Evolutionary conservation across 257 asterid species (phyloP), one percentile per base, ranked within the genome.

Genomic region (Gardenia jasminoides): DNA sequence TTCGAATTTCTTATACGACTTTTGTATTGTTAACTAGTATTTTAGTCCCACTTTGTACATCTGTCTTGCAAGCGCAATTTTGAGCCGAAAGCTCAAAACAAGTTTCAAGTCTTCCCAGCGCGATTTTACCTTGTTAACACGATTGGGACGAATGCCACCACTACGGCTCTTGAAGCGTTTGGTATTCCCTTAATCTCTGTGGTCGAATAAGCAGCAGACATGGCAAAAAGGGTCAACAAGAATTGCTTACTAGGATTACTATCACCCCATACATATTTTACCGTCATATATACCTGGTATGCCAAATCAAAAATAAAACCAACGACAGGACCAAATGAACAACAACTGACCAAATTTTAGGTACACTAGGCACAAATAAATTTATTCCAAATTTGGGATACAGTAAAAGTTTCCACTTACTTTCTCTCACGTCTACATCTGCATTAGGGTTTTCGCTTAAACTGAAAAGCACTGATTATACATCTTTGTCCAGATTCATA

Each of bases 61-160:
- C 46, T 28, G 26, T n/a, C 36, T 58, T 48, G 19, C 16, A 44
- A 56, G 19, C 39, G 41, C 26, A 61, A 59, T 36, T 36, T 17
- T n/a, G 43, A 75, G 50, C 26, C 61, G 71, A 75, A 61, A 24
- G 59, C 78, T 59, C 41, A 31, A 36, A 36, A 36, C 2, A 36
- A 36, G 41, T 36, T 48, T 10, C 11, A 43, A 26, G 70, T 67
- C 48, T 69, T 36, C 36, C 26, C 2, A 44, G 64, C 30, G 16
- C 13, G 11, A 13, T 64, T 33, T 44, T 31, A 64, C 47, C n/a
- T 2, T 43, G 22, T 24, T 20, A 52, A 28, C 80, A 66, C 69
- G 76, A 22, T 78, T 56, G 81, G 70, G 24, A 69, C 69, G 70
- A 78, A 82, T 78, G 74, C 83, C 80, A 75, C 62, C 69, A 80